These are phyloP conservation scores for Schwanniomyces vanrijiae DNA, from an alignment of 805 yeast genomes.

Conservation along the genomic window DNA sequence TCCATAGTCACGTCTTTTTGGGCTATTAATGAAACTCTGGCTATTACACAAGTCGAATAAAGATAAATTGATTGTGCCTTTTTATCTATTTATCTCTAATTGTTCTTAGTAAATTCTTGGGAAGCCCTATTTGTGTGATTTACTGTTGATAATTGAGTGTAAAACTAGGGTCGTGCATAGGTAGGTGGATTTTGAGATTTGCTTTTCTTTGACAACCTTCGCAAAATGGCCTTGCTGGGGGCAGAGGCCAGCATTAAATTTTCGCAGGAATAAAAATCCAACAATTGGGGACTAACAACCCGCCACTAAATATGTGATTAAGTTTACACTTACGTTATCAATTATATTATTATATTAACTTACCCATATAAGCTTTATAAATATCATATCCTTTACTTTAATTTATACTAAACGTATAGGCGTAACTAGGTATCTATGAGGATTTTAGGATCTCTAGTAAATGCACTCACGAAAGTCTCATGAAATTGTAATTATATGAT, in stretches of 20 bases:
- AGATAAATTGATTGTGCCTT: neutral
- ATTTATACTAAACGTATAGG: too few relatives aligned
- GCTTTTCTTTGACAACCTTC: neutral
- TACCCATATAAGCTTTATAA: too few relatives aligned
- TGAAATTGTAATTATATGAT: too few relatives aligned
- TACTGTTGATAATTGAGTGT: constrained; percentile 1
- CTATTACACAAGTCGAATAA: neutral
- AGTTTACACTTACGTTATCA: too few relatives aligned
- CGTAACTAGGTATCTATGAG: too few relatives aligned
- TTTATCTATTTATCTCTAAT: neutral
- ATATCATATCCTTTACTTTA: too few relatives aligned
- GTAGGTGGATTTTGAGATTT: neutral
- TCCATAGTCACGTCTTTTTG: constrained; percentile 5
- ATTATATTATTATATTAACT: too few relatives aligned
- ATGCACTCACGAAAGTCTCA: too few relatives aligned
- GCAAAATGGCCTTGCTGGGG: neutral
- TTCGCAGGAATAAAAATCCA: neutral
- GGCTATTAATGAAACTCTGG: neutral
- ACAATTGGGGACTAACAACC: too few relatives aligned
- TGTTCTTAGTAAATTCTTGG: neutral
- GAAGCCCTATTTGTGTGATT: neutral
- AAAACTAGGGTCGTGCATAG: neutral
- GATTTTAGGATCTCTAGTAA: too few relatives aligned
- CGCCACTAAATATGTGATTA: neutral
- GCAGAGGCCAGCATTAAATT: neutral